Percentiles rank a stretch among this genome's conserved stretches.
Evolutionary conservation across 2,329 filamentous ascomycete genomes (phyloP).

Genomic region (Knufia petricola): DNA sequence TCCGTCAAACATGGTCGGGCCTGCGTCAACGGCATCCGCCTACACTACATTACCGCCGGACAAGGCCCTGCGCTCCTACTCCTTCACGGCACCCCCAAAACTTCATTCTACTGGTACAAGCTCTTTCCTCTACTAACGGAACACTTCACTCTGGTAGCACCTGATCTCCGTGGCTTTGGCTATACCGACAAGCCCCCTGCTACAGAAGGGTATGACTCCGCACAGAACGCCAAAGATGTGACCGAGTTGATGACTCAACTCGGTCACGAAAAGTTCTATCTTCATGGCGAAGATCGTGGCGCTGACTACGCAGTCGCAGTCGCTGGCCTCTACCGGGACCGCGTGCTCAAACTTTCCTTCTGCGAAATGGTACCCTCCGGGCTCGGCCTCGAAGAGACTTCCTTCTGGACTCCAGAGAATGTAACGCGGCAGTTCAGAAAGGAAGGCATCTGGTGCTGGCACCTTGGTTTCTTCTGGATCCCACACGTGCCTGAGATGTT

Average conservation of each 20-base stretch:
- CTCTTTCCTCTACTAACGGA: slow-evolving; percentile 33
- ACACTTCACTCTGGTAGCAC: slow-evolving; percentile 36
- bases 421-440: slow-evolving; percentile 39
- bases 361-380: slow-evolving; percentile 45
- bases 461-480: slow-evolving; percentile 50
- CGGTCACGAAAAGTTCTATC: slow-evolving; percentile 34
- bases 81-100: slow-evolving; percentile 47
- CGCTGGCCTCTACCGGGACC: slow-evolving; percentile 37
- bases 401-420: slow-evolving; percentile 9
- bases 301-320: slow-evolving; percentile 48
- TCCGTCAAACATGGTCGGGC: slow-evolving; percentile 4
- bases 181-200: slow-evolving; percentile 38
- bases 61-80: slow-evolving; percentile 36
- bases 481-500: slow-evolving; percentile 45
- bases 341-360: slow-evolving; percentile 36
- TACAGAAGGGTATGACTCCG: slow-evolving; percentile 24
- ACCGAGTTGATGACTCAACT: slow-evolving; percentile 38
- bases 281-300: slow-evolving; percentile 50
- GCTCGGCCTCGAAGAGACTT: slow-evolving; percentile 29
- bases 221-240: slow-evolving; percentile 43
- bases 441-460: slow-evolving; percentile 36
- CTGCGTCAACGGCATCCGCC: slow-evolving; percentile 28
- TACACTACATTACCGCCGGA: slow-evolving; percentile 35
- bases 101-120: slow-evolving; percentile 43
- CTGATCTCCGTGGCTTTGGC: slow-evolving; percentile 47